Evolutionary conservation across 805 yeast genomes (phyloP), one percentile per base, ranked within the genome.

Genomic region (Cyberlindnera mycetangii): DNA sequence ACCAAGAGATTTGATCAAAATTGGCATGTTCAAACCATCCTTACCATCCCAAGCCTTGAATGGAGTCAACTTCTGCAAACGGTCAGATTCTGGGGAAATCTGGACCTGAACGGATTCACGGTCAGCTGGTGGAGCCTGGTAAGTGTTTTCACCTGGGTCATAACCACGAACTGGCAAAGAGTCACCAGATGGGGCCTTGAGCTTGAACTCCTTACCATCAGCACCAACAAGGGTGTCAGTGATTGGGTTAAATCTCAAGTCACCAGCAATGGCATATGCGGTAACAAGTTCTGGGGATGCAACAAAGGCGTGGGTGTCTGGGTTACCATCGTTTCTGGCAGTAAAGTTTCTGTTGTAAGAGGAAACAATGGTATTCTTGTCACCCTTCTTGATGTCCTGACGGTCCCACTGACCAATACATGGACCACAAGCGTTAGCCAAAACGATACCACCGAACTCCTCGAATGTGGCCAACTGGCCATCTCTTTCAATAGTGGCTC

Each of bases 361-460:
- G 6, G 98, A 89, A 69, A 92, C 90, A 56, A 92, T 93, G 42
- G 98, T 87, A 69, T 89, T 90, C 58, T 75, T 74, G 52, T 83
- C 89, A 42, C 75, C 71, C 64, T 81, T 80, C 42, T 43, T 43
- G 37, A 86, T 78, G 63, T 87, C 95, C 53, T 78, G 75, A 74
- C 98, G 85, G 67, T 93, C 97, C 99, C 99, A 92, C 75, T 92
- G 99, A 47, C 99, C 99, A 64, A 92, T 92, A 75, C 99, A 92
- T 61, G 98, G 99, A 56, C 99, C 99, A 77, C 99, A 92, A 17
- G 99, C 99, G 67, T 92, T 92, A 43, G 98, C 97, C 57, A 92
- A 76, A 36, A 92, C 96, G 48, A 79, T 76, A 56, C 96, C 99
- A 49, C 98, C 98, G 59, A 82, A 84, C 44, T 84, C 80, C 66